Conservation (phyloP, 73 alveolate species). For the Paraurostyla sp. region DNA sequence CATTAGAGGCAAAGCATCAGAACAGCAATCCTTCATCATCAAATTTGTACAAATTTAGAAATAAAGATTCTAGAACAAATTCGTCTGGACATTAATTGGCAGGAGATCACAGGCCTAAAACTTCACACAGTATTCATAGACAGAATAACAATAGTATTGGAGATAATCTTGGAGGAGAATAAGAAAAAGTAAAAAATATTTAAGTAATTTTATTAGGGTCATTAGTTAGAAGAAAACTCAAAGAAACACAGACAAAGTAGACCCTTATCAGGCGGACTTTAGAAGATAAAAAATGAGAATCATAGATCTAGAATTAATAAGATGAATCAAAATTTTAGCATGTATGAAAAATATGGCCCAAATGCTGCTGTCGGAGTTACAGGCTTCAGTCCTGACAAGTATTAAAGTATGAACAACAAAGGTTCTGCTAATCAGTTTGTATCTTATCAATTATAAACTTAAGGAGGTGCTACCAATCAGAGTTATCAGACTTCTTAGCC, state of each 20-base stretch:
- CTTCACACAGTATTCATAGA: slow-evolving; percentile 53
- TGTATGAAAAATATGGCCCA: slow-evolving; percentile 41
- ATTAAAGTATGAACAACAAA: not conserved
- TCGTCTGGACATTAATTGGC: too few relatives aligned
- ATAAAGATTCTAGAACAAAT: not conserved
- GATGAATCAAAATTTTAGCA: slow-evolving; percentile 6
- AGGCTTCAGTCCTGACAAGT: slow-evolving; percentile 26
- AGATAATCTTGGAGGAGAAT: not conserved
- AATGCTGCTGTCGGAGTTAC: not conserved
- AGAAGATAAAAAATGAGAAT: slow-evolving; percentile 17
- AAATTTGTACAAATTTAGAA: slow-evolving; percentile 43
- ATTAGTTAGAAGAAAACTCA: not conserved
- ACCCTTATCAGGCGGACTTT: slow-evolving; percentile 56
- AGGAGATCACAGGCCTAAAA: slow-evolving; percentile 53
- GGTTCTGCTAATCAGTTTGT: too few relatives aligned
- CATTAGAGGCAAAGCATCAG: slow-evolving; percentile 28
- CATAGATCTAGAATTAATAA: slow-evolving; percentile 38
- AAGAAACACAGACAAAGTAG: not conserved
- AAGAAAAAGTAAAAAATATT: not conserved
- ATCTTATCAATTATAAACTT: too few relatives aligned
- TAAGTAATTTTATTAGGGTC: not conserved
- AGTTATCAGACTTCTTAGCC: too few relatives aligned
- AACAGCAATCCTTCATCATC: slow-evolving; percentile 26
- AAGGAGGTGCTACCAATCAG: too few relatives aligned
- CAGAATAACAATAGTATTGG: slow-evolving; percentile 3